Conservation (phyloP, 768 basidiomycete genomes). For the Cystofilobasidium capitatum region DNA sequence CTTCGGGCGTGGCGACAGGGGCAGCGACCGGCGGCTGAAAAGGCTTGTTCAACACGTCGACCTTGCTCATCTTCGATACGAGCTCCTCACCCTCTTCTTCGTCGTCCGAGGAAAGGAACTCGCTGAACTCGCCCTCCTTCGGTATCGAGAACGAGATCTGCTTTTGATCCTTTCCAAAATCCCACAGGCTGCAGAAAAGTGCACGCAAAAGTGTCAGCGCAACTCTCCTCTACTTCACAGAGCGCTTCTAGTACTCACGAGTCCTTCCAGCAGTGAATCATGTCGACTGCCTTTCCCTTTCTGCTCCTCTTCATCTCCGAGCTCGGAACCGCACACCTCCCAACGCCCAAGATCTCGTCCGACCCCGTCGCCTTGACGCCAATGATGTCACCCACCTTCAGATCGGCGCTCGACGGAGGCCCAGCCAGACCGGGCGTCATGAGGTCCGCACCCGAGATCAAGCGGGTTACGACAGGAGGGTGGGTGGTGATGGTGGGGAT, state of each 20-base stretch:
- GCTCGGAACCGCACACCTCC: constrained; percentile 52
- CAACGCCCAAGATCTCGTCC: constrained; percentile 63
- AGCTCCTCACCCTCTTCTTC: neutral
- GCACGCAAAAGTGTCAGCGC: no score
- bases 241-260: neutral
- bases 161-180: neutral
- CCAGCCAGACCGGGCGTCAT: constrained; percentile 64
- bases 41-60: neutral
- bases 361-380: constrained; percentile 49
- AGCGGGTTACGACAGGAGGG: constrained; percentile 56
- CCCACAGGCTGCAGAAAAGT: constrained; percentile 20
- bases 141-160: constrained; percentile 13
- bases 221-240: no score
- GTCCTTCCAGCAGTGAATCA: constrained; percentile 52
- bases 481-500: constrained; percentile 66
- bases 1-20: neutral
- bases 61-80: neutral
- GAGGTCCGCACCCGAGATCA: constrained; percentile 71
- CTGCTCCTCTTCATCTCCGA: constrained; percentile 45
- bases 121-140: constrained; percentile 4
- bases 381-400: constrained; percentile 48
- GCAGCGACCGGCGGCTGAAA: neutral
- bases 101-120: constrained; percentile 4
- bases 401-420: constrained; percentile 17
- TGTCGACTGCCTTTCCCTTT: constrained; percentile 62